A percentile compares a stretch with the other conserved stretches of the same genome.
Conservation (phyloP, 768 basidiomycete genomes). For the Lactifluus rugatus region DNA sequence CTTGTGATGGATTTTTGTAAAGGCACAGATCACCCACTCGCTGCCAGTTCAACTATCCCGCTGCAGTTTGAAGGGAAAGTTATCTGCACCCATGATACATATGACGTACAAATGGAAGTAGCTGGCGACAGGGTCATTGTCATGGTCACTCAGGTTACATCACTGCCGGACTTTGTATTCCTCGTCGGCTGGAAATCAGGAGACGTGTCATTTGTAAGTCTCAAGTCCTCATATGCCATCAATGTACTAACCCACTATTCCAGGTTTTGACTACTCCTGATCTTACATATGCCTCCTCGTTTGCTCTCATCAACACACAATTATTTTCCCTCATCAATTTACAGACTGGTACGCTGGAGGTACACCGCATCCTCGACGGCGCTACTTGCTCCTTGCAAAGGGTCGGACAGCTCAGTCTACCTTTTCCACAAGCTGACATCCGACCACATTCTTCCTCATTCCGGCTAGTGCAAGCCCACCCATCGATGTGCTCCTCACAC, state of each 20-base stretch:
- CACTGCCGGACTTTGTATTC: constrained; percentile 6
- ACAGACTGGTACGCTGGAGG: background rate
- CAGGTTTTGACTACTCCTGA: constrained; percentile 11
- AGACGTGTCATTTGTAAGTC: background rate
- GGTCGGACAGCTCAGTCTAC: constrained; percentile 1
- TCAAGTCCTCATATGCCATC: background rate
- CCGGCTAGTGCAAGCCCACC: background rate
- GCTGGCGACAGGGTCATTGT: constrained; percentile 7
- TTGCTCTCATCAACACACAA: constrained; percentile 8
- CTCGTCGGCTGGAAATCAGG: constrained; percentile 12
- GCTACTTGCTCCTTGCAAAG: background rate
- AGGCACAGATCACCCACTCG: constrained; percentile 9
- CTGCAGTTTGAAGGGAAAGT: background rate
- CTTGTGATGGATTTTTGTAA: constrained; percentile 3
- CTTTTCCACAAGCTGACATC: background rate
- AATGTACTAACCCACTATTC: background rate
- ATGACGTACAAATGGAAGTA: constrained; percentile 10
- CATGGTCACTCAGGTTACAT: constrained; percentile 10
- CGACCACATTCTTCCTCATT: background rate
- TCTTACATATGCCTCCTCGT: constrained; percentile 14
- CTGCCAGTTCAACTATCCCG: background rate
- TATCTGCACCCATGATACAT: background rate
- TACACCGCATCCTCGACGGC: constrained; percentile 2
- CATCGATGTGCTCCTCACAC: background rate
- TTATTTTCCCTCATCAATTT: constrained; percentile 8